Evolutionary conservation across 768 basidiomycete species (phyloP).

Genomic region (Sistotremastrum suecicum): DNA sequence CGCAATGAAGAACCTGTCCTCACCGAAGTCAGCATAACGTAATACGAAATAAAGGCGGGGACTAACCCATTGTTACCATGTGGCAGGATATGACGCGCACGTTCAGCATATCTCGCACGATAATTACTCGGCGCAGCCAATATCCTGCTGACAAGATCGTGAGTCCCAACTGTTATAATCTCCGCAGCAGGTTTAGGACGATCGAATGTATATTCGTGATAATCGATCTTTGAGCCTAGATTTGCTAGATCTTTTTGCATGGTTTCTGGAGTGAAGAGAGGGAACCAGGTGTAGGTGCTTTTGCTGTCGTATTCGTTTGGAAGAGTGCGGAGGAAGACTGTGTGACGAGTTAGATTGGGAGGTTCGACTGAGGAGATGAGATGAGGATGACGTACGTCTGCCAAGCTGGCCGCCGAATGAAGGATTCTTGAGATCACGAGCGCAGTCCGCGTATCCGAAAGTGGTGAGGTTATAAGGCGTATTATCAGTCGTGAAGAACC

Average conservation of each 20-base stretch:
- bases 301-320: slow-evolving; percentile 55
- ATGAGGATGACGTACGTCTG: slow-evolving; percentile 14
- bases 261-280: slow-evolving; percentile 63
- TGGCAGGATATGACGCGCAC: neutral
- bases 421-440: slow-evolving; percentile 53
- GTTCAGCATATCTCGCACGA: neutral
- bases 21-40: slow-evolving; percentile 1
- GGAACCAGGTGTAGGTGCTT: slow-evolving; percentile 76
- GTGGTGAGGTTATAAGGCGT: slow-evolving; percentile 70
- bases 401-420: slow-evolving; percentile 70
- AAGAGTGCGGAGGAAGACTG: slow-evolving; percentile 55
- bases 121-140: neutral
- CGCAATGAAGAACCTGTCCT: slow-evolving; percentile 50
- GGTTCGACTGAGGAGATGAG: neutral
- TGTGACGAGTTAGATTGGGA: neutral
- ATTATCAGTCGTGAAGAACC: slow-evolving; percentile 70
- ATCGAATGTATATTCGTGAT: slow-evolving; percentile 13
- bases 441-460: slow-evolving; percentile 78
- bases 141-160: neutral
- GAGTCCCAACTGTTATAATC: neutral
- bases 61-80: neutral
- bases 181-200: neutral
- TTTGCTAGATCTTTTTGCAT: slow-evolving; percentile 50
- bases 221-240: slow-evolving; percentile 37
- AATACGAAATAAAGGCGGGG: neutral